Conservation (phyloP, 1,284 basidiomycete species). For the Cyathus pygmaeus region DNA sequence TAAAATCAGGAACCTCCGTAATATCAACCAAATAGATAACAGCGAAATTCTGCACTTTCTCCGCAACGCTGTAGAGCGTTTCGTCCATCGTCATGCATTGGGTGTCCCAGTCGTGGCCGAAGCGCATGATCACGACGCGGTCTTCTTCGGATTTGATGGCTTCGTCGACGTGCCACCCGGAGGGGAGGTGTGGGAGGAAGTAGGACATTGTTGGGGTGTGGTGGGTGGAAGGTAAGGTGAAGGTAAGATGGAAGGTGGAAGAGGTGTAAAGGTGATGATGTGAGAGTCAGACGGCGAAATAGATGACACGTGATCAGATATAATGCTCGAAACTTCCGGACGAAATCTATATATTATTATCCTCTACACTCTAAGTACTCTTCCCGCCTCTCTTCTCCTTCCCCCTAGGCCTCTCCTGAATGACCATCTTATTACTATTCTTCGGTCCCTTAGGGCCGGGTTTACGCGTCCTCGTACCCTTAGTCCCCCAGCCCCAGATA, state of each 20-base stretch:
- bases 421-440: conserved; percentile 95
- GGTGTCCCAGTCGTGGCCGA: conserved; percentile 94
- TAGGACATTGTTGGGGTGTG: conserved; percentile 67
- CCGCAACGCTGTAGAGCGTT: conserved; percentile 90
- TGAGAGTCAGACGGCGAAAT: too few species aligned
- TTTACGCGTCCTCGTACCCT: conserved; percentile 92
- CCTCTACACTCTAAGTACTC: too few species aligned
- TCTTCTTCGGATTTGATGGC: conserved; percentile 99
- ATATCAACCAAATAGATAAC: conserved; percentile 97
- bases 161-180: conserved; percentile 97
- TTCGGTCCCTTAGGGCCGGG: conserved; percentile 87
- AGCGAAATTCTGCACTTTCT: conserved; percentile 98
- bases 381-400: conserved; percentile 69
- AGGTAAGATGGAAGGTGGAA: too few species aligned
- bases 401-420: conserved; percentile 88
- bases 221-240: too few species aligned
- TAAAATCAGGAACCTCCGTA: conserved; percentile 98
- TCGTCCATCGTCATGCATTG: conserved; percentile 99
- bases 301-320: too few species aligned
- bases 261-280: too few species aligned
- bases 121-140: conserved; percentile 93
- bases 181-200: conserved; percentile 91
- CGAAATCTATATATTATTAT: too few species aligned
- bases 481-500: conserved; percentile 91
- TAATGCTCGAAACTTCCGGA: too few species aligned